A percentile compares a stretch with the other conserved stretches of the same genome.
phyloP scores from a whole-genome alignment of 2,329 filamentous ascomycete genomes.

The Pseudopyricularia javanii region DNA sequence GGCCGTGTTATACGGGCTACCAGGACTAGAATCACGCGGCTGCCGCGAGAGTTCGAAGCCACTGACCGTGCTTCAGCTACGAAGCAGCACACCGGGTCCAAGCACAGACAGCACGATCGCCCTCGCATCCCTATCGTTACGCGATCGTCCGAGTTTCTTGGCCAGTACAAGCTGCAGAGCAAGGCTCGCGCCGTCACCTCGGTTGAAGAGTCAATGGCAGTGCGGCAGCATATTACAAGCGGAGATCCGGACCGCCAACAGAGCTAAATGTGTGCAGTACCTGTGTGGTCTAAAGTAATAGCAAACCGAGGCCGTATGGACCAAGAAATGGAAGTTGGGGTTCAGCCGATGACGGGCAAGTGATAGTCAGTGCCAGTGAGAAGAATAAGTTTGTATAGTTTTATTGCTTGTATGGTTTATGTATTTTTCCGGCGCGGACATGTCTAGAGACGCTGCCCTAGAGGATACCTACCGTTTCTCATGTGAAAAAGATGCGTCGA shows the following conservation, averaged over 20 bases:
- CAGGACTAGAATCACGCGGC: neutral
- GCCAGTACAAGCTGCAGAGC: neutral
- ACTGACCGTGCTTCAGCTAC: neutral
- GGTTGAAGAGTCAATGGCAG: neutral
- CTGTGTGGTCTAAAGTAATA: no score
- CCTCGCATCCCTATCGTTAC: neutral
- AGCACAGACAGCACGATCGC: neutral
- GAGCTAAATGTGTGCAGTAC: neutral
- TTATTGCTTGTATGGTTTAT: neutral
- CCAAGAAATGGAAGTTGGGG: no score
- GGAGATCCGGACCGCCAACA: neutral
- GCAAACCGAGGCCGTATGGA: no score
- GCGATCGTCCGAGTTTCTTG: neutral
- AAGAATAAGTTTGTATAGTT: neutral
- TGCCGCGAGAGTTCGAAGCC: neutral
- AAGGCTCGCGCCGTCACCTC: neutral
- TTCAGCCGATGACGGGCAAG: neutral
- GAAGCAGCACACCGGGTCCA: neutral
- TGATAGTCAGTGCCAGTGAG: neutral
- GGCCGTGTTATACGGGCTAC: neutral
- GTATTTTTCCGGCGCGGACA: no score
- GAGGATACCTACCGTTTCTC: no score
- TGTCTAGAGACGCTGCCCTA: no score
- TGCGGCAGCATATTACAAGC: neutral
- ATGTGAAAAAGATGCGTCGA: no score